Base-by-base conservation (phyloP, 2,329 filamentous ascomycete genomes). In the Exserohilum rostratum region DNA sequence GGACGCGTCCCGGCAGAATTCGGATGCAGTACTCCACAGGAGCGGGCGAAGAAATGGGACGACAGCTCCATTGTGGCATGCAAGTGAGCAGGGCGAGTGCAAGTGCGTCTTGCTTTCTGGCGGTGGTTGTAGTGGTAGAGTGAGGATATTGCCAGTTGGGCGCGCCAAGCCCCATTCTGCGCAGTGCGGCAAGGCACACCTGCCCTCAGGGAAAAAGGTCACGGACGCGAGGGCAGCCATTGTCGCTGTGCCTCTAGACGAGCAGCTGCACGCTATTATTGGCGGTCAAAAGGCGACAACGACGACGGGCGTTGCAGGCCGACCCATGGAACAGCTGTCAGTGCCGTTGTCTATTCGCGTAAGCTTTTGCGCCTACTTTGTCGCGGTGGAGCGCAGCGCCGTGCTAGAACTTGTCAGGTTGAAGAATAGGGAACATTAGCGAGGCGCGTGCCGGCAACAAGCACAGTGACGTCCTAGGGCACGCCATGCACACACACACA, bases 11-110 rank as follows among this genome's bases (percentile, higher is more conserved):
- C 58, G 55, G 55, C 47, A 50, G 42, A 34, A 53, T 30, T 60
- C 58, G 63, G 61, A 57, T 55, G 43, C 46, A 30, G 42, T 53
- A 50, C 54, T 56, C 34, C 51, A 51, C 48, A 29, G 31, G 61
- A 58, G 22, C 22, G 7, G 22, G 7, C 22, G 4, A 25, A 25
- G 22, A 25, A 25, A 25, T 25, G 22, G 22, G 22, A 25, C 22
- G 22, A 7, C 22, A 25, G 22, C 22, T 4, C 22, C 22, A 7
- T 25, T 7, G 22, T 25, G 22, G 22, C 22, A 25, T 4, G 22
- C 22, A 25, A n/a, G 22, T 7, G 4, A 7, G 31, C 37, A 18
- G 27, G 40, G 33, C 31, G 37, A 37, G n/a, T 30, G 33, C 31
- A 38, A 47, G 38, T 39, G 35, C 35, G 35, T 27, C 20, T 47